Base-by-base conservation (phyloP, 352 stramenopile species). In the Lagenidium sp. region DNA sequence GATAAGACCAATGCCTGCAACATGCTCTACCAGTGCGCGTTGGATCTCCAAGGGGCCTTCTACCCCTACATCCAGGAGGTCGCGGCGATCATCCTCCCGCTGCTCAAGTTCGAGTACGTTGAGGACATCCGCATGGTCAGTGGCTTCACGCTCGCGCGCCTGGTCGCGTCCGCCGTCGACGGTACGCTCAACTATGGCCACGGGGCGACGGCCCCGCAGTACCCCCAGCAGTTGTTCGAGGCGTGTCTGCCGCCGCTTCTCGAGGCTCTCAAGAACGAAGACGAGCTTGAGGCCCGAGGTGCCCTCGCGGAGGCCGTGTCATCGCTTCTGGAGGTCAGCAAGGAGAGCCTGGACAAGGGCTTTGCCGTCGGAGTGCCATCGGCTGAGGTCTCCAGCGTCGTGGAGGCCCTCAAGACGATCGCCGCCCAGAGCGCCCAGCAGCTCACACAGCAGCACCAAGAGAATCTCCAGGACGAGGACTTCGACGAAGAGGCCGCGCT, bases 1-100 rank as follows among this genome's bases (percentile, higher is more conserved):
- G 81, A 91, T 41, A 94, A 94, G 73, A 75, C 69, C 19, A 88
- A 89, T 43, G 81, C 78, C 24, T 86, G 80, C 53, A 89, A 94
- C 62, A 94, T 94, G 81, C 60, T 94, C 4, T 94, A 91, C 60
- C 81, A 94, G 59, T 85, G 65, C 32, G 81, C 81, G 11, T 55
- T 91, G 38, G 81, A 94, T 48, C 56, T 94, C 15, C 54, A 90
- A 48, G 81, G 81, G 13, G 72, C 65, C 34, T 91, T 94, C 57
- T 85, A 87, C 45, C 71, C 76, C 24, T 91, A 90, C 70, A 60
- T 94, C n/a, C 62, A 73, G 6, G 62, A 86, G 35, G 77, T 87
- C 5, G 68, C 80, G 8, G 54, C 80, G 43, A 73, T 88, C 25
- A 55, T 94, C 53, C 66, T 91, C 41, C 76, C 81, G 45, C 52